These are phyloP conservation scores for Penicillium psychrofluorescens DNA, from an alignment of 495 filamentous ascomycete species.

Conservation along the genomic window DNA sequence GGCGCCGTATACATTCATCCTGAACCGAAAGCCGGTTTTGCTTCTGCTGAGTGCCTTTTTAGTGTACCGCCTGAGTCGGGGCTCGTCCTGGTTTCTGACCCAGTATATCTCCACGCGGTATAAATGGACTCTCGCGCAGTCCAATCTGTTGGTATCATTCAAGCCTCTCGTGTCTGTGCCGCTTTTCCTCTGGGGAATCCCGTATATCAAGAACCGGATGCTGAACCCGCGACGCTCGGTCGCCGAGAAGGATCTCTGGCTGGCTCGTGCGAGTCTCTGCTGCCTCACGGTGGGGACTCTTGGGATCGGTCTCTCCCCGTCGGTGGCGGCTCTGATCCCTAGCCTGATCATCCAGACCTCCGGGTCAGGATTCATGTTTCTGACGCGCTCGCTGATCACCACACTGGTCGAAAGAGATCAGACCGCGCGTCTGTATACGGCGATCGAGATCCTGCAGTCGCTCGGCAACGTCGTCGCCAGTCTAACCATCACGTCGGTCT, in stretches of 20 bases:
- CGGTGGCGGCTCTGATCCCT: conserved; percentile 28
- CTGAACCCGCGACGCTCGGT: conserved; percentile 8
- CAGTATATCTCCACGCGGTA: conserved; percentile 55
- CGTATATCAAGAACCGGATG: conserved; percentile 19
- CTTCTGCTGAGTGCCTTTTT: conserved; percentile 44
- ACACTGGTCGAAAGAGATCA: conserved; percentile 45
- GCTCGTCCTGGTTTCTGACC: conserved; percentile 43
- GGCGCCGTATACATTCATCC: conserved; percentile 35
- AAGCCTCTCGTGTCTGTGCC: conserved; percentile 43
- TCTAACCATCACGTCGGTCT: conserved; percentile 44
- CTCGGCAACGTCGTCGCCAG: conserved; percentile 48
- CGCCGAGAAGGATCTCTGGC: conserved; percentile 44
- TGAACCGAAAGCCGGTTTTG: conserved; percentile 33
- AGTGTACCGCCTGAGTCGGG: conserved; percentile 44
- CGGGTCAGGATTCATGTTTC: conserved; percentile 40
- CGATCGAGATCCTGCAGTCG: conserved; percentile 50
- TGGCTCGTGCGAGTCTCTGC: conserved; percentile 41
- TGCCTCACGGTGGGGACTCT: conserved; percentile 38
- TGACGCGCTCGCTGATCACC: conserved; percentile 44
- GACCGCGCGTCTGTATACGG: conserved; percentile 48
- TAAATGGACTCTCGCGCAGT: conserved; percentile 44
- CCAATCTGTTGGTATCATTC: conserved; percentile 47
- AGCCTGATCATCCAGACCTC: conserved; percentile 42
- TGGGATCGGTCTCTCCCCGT: conserved; percentile 39
- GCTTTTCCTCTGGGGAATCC: conserved; percentile 44